Evolutionary conservation across 2,329 filamentous ascomycete genomes (phyloP).

Genomic region (Cylindrodendrum hubeiense): DNA sequence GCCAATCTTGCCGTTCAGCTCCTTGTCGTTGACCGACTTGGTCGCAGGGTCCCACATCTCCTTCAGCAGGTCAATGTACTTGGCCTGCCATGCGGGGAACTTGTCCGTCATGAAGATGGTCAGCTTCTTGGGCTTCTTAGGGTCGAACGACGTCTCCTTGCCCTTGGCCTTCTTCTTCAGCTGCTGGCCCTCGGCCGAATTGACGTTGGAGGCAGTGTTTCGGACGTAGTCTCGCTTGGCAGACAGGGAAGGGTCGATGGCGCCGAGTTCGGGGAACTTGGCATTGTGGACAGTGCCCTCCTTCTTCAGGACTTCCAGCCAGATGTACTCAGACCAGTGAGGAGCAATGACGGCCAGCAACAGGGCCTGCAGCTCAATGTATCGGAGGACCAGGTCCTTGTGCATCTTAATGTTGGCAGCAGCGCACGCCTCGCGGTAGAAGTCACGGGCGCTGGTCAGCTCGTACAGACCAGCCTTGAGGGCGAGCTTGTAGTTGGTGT

Average conservation of each 20-base stretch:
- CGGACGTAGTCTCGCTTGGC: slow-evolving; percentile 88
- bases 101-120: slow-evolving; percentile 84
- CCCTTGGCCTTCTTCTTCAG: slow-evolving; percentile 94
- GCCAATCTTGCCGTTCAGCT: slow-evolving; percentile 79
- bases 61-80: slow-evolving; percentile 85
- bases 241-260: slow-evolving; percentile 74
- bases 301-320: slow-evolving; percentile 90
- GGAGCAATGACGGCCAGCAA: slow-evolving; percentile 87
- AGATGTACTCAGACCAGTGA: slow-evolving; percentile 95
- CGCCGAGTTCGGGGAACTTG: slow-evolving; percentile 67
- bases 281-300: slow-evolving; percentile 82
- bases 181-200: slow-evolving; percentile 83
- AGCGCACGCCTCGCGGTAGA: slow-evolving; percentile 86
- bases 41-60: slow-evolving; percentile 74
- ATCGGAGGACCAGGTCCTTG: slow-evolving; percentile 80
- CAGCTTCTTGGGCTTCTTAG: slow-evolving; percentile 91
- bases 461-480: slow-evolving; percentile 91
- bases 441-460: slow-evolving; percentile 87
- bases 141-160: slow-evolving; percentile 87
- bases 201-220: slow-evolving; percentile 79
- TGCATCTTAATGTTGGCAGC: slow-evolving; percentile 89
- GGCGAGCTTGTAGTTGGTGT: slow-evolving; percentile 83
- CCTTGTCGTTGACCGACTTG: slow-evolving; percentile 81
- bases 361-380: slow-evolving; percentile 88
- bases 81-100: slow-evolving; percentile 92